Base-by-base conservation (phyloP, 164 flowering plant species). In the Saururus chinensis region DNA sequence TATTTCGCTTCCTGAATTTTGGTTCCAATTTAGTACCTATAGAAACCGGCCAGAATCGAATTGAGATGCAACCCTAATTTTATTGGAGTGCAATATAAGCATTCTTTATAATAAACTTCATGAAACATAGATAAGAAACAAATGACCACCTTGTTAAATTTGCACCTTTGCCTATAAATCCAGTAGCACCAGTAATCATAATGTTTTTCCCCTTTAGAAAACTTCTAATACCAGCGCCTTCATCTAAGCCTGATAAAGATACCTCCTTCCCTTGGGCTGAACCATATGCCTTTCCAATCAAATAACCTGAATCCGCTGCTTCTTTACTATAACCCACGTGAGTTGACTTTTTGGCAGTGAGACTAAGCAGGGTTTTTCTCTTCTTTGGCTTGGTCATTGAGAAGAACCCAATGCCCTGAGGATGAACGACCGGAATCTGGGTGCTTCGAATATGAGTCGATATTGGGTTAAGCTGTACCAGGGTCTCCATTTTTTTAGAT, bases 151-250 rank as follows among this genome's bases (percentile, higher is more conserved):
- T 4, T 19, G 14, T 19, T 7, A 17, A 30, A 19, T n/a, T 42
- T 42, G 42, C 0, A 90, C 96, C 97, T 85, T 93, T 93, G 11
- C 85, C 97, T 16, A 93, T 60, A 73, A 93, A 90, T 7, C 98
- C 97, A 70, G 98, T 93, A 48, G 89, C 90, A 63, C 98, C 97
- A 61, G 97, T 93, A 14, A 93, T 75, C 30, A 93, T 74, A 58
- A 93, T 81, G 9, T 60, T 20, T 64, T 93, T 93, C 42, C 92
- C 97, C 67, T 68, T 66, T 20, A 93, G 92, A 68, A 81, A 93
- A 35, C 74, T 76, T 56, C 81, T 79, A 73, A 93, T 90, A 2
- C 96, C 98, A 70, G 90, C 75, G 0, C 92, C 97, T 17, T 77
- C 81, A 22, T 78, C 69, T 60, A 65, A 30, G 37, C 4, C 49